Percentiles rank a stretch among this genome's conserved stretches.
Evolutionary conservation across 2,329 filamentous ascomycete species (phyloP).

Genomic region (Alternaria arborescens): DNA sequence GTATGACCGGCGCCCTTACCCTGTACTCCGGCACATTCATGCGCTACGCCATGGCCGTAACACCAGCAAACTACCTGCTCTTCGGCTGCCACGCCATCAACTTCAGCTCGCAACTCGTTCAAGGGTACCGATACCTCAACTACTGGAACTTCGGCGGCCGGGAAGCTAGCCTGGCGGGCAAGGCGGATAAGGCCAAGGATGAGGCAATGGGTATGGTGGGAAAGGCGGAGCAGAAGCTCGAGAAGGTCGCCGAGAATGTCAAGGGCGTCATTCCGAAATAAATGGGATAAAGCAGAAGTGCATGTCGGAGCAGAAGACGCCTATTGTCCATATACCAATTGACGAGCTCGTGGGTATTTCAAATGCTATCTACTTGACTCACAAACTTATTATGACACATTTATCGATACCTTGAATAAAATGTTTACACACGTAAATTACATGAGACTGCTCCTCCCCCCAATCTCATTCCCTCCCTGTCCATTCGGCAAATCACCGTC

Average conservation of each 20-base stretch:
- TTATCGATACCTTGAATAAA: background rate
- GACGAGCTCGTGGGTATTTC: background rate
- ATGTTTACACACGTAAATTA: constrained; percentile 49
- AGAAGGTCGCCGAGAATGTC: constrained; percentile 19
- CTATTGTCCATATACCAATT: background rate
- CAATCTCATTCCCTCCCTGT: constrained; percentile 89
- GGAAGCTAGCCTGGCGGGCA: constrained; percentile 53
- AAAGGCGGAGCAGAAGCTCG: constrained; percentile 12
- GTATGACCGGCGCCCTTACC: constrained; percentile 68
- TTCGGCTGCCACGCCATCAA: constrained; percentile 74
- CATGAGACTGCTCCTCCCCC: constrained; percentile 93
- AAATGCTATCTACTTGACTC: background rate
- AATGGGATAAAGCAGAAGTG: background rate
- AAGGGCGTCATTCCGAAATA: constrained; percentile 23
- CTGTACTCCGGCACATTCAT: constrained; percentile 71
- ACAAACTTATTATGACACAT: background rate
- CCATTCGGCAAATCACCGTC: constrained; percentile 96
- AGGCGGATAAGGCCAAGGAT: constrained; percentile 30
- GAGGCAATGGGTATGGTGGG: constrained; percentile 14
- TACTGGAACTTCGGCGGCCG: constrained; percentile 65
- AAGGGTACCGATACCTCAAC: constrained; percentile 69
- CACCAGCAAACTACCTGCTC: constrained; percentile 71
- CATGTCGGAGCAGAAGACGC: background rate
- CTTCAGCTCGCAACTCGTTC: constrained; percentile 67
- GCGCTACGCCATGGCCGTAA: constrained; percentile 71